phyloP scores from a whole-genome alignment of 2,329 filamentous ascomycete genomes.

The Aspergillus pseudoterreus region DNA sequence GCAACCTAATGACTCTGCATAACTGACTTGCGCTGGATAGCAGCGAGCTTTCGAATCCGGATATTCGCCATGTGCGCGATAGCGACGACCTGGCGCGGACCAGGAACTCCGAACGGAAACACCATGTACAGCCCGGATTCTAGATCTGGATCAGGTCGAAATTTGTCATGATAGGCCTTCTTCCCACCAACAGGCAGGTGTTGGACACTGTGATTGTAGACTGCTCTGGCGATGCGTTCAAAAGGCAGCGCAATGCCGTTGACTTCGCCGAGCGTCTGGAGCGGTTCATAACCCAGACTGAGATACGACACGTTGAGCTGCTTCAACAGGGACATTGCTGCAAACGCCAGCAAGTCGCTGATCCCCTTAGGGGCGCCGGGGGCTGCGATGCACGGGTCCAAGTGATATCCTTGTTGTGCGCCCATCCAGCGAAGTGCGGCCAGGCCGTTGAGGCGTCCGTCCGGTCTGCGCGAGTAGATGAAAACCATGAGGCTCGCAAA shows the following conservation, averaged over 20 bases:
- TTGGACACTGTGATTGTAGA: conserved; percentile 31
- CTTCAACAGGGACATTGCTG: conserved; percentile 37
- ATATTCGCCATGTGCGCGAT: conserved; percentile 40
- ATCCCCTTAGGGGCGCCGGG: conserved; percentile 35
- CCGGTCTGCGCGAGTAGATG: conserved; percentile 33
- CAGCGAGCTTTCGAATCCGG: conserved; percentile 25
- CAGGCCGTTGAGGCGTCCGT: conserved; percentile 33
- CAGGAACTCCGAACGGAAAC: conserved; percentile 32
- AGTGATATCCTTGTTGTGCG: conserved; percentile 36
- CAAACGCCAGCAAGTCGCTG: conserved; percentile 36
- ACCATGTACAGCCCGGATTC: conserved; percentile 33
- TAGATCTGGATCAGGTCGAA: conserved; percentile 30
- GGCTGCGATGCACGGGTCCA: conserved; percentile 39
- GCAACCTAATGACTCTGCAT: no score
- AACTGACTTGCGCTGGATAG: no score
- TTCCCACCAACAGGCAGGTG: conserved; percentile 36
- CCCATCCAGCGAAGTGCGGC: conserved; percentile 38
- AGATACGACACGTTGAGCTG: conserved; percentile 32
- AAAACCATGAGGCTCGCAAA: conserved; percentile 39
- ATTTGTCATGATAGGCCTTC: conserved; percentile 40
- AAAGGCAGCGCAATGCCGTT: conserved; percentile 27
- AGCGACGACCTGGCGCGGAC: conserved; percentile 28
- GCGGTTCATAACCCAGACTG: conserved; percentile 39
- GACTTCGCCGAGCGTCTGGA: conserved; percentile 28
- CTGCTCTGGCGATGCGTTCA: conserved; percentile 24